Percentiles rank a stretch among this genome's conserved stretches.
Conservation (phyloP, 257 asterid genomes). For the Oldenlandia corymbosa region DNA sequence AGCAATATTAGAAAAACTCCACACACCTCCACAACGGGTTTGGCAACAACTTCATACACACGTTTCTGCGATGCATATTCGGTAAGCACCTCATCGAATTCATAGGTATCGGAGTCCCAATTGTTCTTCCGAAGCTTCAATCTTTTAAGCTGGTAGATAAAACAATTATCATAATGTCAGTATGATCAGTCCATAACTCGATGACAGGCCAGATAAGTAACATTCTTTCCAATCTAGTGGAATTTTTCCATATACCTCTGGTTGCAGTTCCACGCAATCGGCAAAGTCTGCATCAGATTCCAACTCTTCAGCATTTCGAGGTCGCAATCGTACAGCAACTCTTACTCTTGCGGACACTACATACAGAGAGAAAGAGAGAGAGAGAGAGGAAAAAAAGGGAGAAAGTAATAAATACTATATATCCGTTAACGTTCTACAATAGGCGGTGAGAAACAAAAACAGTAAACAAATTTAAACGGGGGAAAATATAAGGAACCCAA, state of each 20-base stretch:
- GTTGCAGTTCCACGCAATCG: slow-evolving; percentile 97
- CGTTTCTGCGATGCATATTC: slow-evolving; percentile 97
- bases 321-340: slow-evolving; percentile 91
- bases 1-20: slow-evolving; percentile 9
- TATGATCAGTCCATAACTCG: slow-evolving; percentile 15
- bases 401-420: neutral
- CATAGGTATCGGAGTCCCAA: slow-evolving; percentile 98
- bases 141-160: slow-evolving; percentile 73
- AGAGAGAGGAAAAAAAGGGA: neutral
- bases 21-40: slow-evolving; percentile 98
- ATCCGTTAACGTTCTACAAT: neutral
- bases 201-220: slow-evolving; percentile 8
- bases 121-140: slow-evolving; percentile 92
- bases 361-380: slow-evolving; percentile 25
- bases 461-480: too few relatives aligned
- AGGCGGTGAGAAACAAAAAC: too few relatives aligned
- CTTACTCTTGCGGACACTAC: slow-evolving; percentile 96
- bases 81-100: slow-evolving; percentile 92
- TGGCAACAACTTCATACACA: slow-evolving; percentile 96
- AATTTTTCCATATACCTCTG: slow-evolving; percentile 50
- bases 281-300: slow-evolving; percentile 99
- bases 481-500: too few relatives aligned
- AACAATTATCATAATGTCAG: slow-evolving; percentile 19
- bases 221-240: neutral
- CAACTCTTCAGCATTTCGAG: slow-evolving; percentile 86